Evolutionary conservation across 2,329 filamentous ascomycete genomes (phyloP).

Genomic region (Trichoderma sp.): DNA sequence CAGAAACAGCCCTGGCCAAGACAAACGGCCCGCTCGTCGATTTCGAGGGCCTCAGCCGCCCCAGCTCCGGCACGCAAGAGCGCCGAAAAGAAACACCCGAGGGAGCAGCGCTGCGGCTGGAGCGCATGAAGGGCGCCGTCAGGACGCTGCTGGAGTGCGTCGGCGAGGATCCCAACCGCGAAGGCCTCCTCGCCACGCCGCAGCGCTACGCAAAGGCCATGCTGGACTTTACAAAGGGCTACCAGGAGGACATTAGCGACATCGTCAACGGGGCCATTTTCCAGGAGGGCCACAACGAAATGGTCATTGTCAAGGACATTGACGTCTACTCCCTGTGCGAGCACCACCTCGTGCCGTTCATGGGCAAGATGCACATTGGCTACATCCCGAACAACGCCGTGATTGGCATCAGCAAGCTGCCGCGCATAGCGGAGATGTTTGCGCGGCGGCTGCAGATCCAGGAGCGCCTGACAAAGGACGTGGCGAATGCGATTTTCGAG

Average conservation of each 20-base stretch:
- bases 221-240: conserved; percentile 94
- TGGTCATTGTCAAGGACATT: conserved; percentile 98
- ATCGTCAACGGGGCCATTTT: conserved; percentile 95
- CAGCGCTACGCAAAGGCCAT: conserved; percentile 92
- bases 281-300: conserved; percentile 93
- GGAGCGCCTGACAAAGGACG: conserved; percentile 93
- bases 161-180: conserved; percentile 68
- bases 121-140: conserved; percentile 64
- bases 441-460: conserved; percentile 91
- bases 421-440: conserved; percentile 97
- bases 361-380: conserved; percentile 98
- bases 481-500: conserved; percentile 90
- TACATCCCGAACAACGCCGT: conserved; percentile 93
- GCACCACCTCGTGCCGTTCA: conserved; percentile 96
- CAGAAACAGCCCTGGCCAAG: conserved; percentile 8
- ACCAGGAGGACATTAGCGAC: conserved; percentile 89
- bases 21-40: conserved; percentile 62
- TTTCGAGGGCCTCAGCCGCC: conserved; percentile 64
- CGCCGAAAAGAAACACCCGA: conserved; percentile 59
- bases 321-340: conserved; percentile 94
- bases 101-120: conserved; percentile 53
- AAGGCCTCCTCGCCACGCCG: conserved; percentile 70
- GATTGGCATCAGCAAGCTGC: conserved; percentile 93
- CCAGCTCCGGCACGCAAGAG: conserved; percentile 66
- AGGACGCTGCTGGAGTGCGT: conserved; percentile 70